These are phyloP conservation scores for Trichoderma sp. DNA, from an alignment of 2,329 filamentous ascomycete genomes.

Conservation along the genomic window DNA sequence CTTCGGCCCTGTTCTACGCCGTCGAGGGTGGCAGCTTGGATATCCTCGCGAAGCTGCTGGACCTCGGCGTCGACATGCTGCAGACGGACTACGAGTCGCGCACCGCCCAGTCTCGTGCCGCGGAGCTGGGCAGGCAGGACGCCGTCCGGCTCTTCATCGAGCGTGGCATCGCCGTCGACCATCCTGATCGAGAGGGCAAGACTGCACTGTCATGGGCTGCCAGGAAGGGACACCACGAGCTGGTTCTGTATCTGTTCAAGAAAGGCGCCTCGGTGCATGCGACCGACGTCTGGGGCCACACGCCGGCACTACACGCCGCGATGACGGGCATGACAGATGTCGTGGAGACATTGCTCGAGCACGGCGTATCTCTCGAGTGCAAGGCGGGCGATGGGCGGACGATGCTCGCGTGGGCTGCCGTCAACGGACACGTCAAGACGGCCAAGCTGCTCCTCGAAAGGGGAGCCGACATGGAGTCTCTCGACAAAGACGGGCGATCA, in stretches of 20 bases:
- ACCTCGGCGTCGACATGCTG: background rate
- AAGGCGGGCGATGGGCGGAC: slow-evolving; percentile 9
- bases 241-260: slow-evolving; percentile 11
- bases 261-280: slow-evolving; percentile 3
- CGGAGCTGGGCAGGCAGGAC: background rate
- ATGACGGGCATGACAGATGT: slow-evolving; percentile 6
- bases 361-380: background rate
- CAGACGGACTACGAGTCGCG: background rate
- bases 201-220: slow-evolving; percentile 22
- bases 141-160: slow-evolving; percentile 8
- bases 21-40: background rate
- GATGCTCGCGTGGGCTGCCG: slow-evolving; percentile 15
- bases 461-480: slow-evolving; percentile 4
- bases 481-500: slow-evolving; percentile 12
- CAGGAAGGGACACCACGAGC: background rate
- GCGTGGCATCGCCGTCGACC: slow-evolving; percentile 5
- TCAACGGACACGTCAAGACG: background rate
- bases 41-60: slow-evolving; percentile 3
- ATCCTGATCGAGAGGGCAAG: background rate
- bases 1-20: slow-evolving; percentile 17
- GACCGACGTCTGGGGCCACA: background rate
- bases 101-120: slow-evolving; percentile 4
- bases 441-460: slow-evolving; percentile 1
- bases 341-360: slow-evolving; percentile 3
- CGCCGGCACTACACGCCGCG: slow-evolving; percentile 11